Conservation (phyloP, 1,139 yeast genomes). For the Magnusiomyces tetraspermus region DNA sequence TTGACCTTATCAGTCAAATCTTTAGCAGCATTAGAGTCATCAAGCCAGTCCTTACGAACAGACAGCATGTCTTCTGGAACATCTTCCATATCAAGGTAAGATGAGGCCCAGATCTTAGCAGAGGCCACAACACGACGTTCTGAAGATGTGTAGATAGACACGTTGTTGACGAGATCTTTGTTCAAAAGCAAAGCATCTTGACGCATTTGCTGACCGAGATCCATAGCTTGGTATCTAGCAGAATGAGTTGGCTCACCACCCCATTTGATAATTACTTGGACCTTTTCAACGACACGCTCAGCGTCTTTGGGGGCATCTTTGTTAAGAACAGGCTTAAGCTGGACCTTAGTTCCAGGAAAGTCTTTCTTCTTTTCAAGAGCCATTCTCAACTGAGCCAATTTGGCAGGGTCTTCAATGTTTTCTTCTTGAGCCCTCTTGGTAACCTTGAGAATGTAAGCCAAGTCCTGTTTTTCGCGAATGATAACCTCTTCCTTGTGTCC, state of each 20-base stretch:
- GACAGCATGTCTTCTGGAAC: constrained; percentile 72
- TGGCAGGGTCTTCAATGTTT: constrained; percentile 68
- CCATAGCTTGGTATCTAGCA: constrained; percentile 88
- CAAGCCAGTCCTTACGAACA: constrained; percentile 82
- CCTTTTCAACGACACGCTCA: constrained; percentile 58
- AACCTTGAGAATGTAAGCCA: constrained; percentile 76
- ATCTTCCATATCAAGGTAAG: constrained; percentile 65
- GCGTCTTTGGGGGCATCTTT: constrained; percentile 27
- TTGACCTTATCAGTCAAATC: constrained; percentile 96
- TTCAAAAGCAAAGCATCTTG: constrained; percentile 84
- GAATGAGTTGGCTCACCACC: constrained; percentile 99
- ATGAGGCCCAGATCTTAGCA: constrained; percentile 79
- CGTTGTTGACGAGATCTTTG: constrained; percentile 73
- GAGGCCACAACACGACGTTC: constrained; percentile 92
- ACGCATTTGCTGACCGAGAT: constrained; percentile 90
- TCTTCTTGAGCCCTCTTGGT: constrained; percentile 73
- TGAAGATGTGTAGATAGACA: constrained; percentile 80
- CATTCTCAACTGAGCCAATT: constrained; percentile 62
- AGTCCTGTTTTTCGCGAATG: constrained; percentile 78
- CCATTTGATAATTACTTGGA: constrained; percentile 93
- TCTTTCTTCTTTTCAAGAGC: constrained; percentile 84
- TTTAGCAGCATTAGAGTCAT: constrained; percentile 97
- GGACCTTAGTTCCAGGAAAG: constrained; percentile 95
- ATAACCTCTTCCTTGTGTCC: constrained; percentile 96
- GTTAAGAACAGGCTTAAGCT: constrained; percentile 77